Evolutionary conservation across 352 stramenopile species (phyloP).

Genomic region (Phytopythium oedochilum): DNA sequence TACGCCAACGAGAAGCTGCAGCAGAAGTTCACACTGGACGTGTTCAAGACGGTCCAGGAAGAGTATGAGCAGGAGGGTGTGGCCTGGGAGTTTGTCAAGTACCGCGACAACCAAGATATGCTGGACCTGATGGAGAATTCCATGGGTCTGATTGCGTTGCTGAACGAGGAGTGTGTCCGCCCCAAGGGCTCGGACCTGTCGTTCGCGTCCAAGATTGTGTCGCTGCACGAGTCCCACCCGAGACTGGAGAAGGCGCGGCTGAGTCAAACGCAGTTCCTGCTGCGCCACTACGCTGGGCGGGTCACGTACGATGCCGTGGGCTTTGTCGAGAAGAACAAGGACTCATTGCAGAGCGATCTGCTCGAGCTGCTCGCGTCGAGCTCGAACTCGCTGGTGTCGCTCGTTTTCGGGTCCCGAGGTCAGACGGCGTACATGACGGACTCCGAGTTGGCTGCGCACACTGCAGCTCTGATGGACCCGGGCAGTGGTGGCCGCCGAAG

Average conservation of each 20-base stretch:
- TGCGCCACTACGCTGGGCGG: slow-evolving; percentile 78
- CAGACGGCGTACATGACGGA: slow-evolving; percentile 56
- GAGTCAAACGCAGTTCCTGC: slow-evolving; percentile 72
- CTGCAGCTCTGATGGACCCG: slow-evolving; percentile 39
- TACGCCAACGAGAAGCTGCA: slow-evolving; percentile 95
- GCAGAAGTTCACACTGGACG: slow-evolving; percentile 86
- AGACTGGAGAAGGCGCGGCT: slow-evolving; percentile 71
- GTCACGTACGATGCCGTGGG: slow-evolving; percentile 80
- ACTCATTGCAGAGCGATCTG: slow-evolving; percentile 77
- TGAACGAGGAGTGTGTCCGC: slow-evolving; percentile 90
- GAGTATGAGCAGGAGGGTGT: slow-evolving; percentile 75
- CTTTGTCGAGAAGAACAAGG: slow-evolving; percentile 89
- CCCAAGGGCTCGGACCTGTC: slow-evolving; percentile 84
- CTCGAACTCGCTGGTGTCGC: slow-evolving; percentile 65
- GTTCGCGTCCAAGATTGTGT: slow-evolving; percentile 87
- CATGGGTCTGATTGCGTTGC: slow-evolving; percentile 85
- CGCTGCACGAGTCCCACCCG: slow-evolving; percentile 74
- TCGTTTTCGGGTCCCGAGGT: slow-evolving; percentile 55
- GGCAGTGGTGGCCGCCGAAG: slow-evolving; percentile 28
- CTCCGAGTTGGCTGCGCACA: slow-evolving; percentile 49
- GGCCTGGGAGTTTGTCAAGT: slow-evolving; percentile 78
- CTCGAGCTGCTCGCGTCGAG: slow-evolving; percentile 64
- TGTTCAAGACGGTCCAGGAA: slow-evolving; percentile 86
- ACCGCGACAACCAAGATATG: slow-evolving; percentile 90
- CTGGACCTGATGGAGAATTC: slow-evolving; percentile 87